Evolutionary conservation across 495 filamentous ascomycete species (phyloP), one percentile per base, ranked within the genome.

Genomic region (Cudoniella acicularis): DNA sequence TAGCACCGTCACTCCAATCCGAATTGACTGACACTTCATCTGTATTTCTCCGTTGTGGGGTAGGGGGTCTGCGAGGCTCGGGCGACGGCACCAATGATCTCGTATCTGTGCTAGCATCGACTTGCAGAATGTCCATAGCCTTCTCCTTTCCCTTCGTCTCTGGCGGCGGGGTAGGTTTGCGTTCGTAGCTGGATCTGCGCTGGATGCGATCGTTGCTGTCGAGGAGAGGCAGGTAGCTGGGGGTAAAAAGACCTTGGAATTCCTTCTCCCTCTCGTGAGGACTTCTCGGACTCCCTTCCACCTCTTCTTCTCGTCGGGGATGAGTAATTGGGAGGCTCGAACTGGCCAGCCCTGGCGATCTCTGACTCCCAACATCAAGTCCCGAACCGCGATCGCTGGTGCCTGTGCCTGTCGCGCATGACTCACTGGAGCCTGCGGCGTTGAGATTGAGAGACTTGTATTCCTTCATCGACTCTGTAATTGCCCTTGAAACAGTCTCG

Each of bases 171-270:
- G 54, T 55, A 24, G 45, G 18, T 61, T 61, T 52, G 54, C 16
- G 49, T 1, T 60, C 54, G 8, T 23, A 21, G 36, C 57, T 61
- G 22, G 58, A 42, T 58, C 59, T 63, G n/a, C 57, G 59, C 43
- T 67, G 61, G 47, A 57, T 49, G 54, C 71, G 74, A 43, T 73
- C 67, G 26, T 64, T 67, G 52, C 72, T 71, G 58, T 82, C 81
- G 41, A 85, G 79, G 41, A 85, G 70, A 48, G 82, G 81, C 30
- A 86, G 73, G 63, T 81, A 85, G 52, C 69, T 76, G 20, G 83
- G 83, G 13, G 81, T 85, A 64, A 85, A 85, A 18, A 85, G 60
- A 36, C 82, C 83, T 36, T 80, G 78, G 58, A 85, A 81, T 57
- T 84, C 82, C 56, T 72, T 71, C 61, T 83, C 81, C 24, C 78